Percentiles rank a stretch among this genome's conserved stretches.
phyloP scores from a whole-genome alignment of 768 basidiomycete genomes.

The Mycena galericulata region DNA sequence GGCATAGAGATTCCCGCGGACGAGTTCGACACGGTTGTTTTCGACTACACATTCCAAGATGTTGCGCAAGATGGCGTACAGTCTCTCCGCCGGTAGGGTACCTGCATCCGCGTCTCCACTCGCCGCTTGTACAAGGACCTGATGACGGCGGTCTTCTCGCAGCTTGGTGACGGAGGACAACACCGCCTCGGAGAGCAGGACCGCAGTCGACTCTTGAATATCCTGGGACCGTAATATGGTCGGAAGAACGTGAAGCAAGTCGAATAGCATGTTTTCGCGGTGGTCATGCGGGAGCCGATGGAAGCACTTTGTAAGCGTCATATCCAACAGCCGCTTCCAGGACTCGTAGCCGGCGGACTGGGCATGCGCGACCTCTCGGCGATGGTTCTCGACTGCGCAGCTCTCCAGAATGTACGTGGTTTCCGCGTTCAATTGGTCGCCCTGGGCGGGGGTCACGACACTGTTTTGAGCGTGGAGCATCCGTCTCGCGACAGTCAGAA shows the following conservation, averaged over 20 bases:
- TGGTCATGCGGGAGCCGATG: constrained; percentile 83
- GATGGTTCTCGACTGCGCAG: constrained; percentile 89
- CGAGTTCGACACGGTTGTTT: constrained; percentile 83
- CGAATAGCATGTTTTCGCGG: constrained; percentile 91
- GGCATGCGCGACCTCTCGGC: constrained; percentile 82
- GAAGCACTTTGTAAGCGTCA: constrained; percentile 89
- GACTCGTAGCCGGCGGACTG: constrained; percentile 79
- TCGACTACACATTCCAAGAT: constrained; percentile 82
- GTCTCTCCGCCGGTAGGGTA: constrained; percentile 82
- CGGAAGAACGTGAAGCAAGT: constrained; percentile 87
- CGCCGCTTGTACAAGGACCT: constrained; percentile 73
- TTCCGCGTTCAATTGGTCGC: constrained; percentile 76
- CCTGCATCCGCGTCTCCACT: constrained; percentile 73
- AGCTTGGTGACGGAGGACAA: constrained; percentile 88
- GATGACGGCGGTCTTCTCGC: constrained; percentile 83
- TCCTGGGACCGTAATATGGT: constrained; percentile 72
- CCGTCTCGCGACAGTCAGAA: constrained; percentile 73
- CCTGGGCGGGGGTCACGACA: constrained; percentile 70
- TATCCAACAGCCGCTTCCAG: constrained; percentile 89
- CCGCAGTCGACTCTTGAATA: constrained; percentile 76
- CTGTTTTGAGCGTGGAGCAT: constrained; percentile 75
- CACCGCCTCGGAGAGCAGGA: constrained; percentile 87
- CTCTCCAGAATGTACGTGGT: constrained; percentile 83
- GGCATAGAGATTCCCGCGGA: constrained; percentile 96
- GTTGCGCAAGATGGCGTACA: constrained; percentile 78